Base-by-base conservation (phyloP, 768 basidiomycete species). In the Termitomyces sp. region DNA sequence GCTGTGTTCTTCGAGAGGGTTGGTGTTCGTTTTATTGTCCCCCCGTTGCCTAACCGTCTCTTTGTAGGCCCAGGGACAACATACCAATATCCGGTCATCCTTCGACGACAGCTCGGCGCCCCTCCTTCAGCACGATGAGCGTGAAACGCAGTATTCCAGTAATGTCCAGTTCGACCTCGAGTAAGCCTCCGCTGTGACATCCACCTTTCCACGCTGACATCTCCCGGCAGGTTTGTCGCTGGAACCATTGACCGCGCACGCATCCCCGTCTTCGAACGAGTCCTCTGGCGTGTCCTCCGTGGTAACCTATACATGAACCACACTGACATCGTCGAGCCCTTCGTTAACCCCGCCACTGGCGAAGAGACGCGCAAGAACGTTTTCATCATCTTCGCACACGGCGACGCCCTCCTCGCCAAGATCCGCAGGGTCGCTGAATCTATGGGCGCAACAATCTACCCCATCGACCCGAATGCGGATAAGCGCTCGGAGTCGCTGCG, bases 231-330 rank as follows among this genome's bases (percentile, higher is more conserved):
- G 65, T 99, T 99, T 65, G 90, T 99, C 24, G 88, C 97, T 4
- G 97, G 97, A 28, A 98, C 96, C 0, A 94, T 98, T 62, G 95
- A 98, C 66, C 91, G 97, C 47, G 77, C 87, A 9, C 87, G 95
- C 56, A 80, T 98, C 66, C 84, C 91, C 1, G 95, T 93, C 5
- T 98, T 99, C 54, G 97, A 99, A 73, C 89, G 97, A 18, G 92
- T 99, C 20, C 83, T 98, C 50, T 99, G 97, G 97, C 92, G 97
- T 64, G 92, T 98, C 34, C 81, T 98, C 20, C 88, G 97, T 58
- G 97, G 97, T 51, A 98, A 99, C 70, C 79, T 99, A 22, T 99
- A 96, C 77, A 98, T 99, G 96, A 99, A 98, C 74, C 89, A 94
- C 72, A 92, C 88, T 54, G 95, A 98, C 72, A 98, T 99, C 64